A percentile compares a stretch with the other conserved stretches of the same genome.
Evolutionary conservation across 148 eudicot species (phyloP).

Genomic region (Polygonum aviculare): DNA sequence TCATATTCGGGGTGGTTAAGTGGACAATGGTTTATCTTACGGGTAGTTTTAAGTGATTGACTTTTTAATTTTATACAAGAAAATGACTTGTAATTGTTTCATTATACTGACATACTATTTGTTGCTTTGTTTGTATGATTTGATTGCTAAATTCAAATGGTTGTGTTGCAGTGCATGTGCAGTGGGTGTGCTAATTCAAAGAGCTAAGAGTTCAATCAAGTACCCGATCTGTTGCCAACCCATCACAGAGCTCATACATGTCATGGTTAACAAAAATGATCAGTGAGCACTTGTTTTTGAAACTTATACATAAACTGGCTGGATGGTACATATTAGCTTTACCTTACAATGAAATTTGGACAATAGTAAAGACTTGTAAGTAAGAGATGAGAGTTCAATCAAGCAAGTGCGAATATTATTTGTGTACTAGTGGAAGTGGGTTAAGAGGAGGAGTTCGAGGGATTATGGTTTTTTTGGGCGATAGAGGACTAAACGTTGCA

Average conservation of each 20-base stretch:
- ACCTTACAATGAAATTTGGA: no score
- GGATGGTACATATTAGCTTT: not conserved
- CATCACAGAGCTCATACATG: conserved; percentile 55
- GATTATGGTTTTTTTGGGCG: no score
- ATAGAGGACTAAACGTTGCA: no score
- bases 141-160: not conserved
- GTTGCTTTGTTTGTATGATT: not conserved
- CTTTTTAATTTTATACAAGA: not conserved
- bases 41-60: no score
- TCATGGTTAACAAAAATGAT: conserved; percentile 32
- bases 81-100: not conserved
- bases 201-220: conserved; percentile 55
- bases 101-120: not conserved
- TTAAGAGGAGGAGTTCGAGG: no score
- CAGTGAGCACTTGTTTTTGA: conserved; percentile 12
- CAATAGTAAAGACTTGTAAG: no score
- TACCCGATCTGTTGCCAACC: conserved; percentile 78
- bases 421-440: no score
- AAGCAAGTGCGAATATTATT: no score
- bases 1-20: no score
- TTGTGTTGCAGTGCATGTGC: conserved; percentile 65
- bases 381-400: no score
- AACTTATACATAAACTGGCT: not conserved
- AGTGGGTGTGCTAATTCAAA: conserved; percentile 51
- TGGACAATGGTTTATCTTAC: no score